Base-by-base conservation (phyloP, 2,329 filamentous ascomycete genomes). In the Xylaria hypoxylon region DNA sequence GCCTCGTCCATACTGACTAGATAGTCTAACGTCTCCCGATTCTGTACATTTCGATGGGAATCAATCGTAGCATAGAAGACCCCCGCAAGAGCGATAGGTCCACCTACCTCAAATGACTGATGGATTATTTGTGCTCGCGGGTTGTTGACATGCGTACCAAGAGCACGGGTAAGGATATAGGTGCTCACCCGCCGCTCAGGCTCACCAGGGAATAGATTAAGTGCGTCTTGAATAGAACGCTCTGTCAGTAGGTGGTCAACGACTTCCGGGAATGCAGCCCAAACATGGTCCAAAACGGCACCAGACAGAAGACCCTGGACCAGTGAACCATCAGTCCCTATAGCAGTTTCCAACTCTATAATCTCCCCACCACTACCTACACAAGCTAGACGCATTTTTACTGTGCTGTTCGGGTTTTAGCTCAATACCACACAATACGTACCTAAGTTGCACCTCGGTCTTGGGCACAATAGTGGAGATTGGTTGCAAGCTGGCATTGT, bases 31-130 rank as follows among this genome's bases (percentile, higher is more conserved):
- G 24, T 24, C 15, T 40, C 57, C 33, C 57, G 45, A n/a, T 59
- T 50, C 2, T 50, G 33, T n/a, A 42, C 15, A n/a, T 59, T 59
- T 4, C 33, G 44, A 42, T 59, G 57, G 33, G 45, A 40, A 15
- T 59, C 35, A n/a, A 59, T 42, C 5, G 57, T 59, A 19, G 57
- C 45, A 31, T 59, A 59, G 35, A 28, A 42, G 1, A 59, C 33
- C 31, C 45, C 57, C 1, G 35, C 45, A 17, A 59, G 45, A 3
- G 57, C 45, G 11, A 59, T 22, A 2, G 57, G 57, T 1, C 57
- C 45, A 2, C 57, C 57, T 2, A 8, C 31, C 17, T 0, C 28
- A 11, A 59, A 59, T 4, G 35, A 28, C 45, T 59, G 31, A 4
- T 59, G 31, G 7, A 31, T 50, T 7, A 28, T 28, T 1, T 31